Percentiles rank a stretch among this genome's conserved stretches.
Evolutionary conservation across 2,329 filamentous ascomycete genomes (phyloP).

Genomic region (Aspergillus persii): DNA sequence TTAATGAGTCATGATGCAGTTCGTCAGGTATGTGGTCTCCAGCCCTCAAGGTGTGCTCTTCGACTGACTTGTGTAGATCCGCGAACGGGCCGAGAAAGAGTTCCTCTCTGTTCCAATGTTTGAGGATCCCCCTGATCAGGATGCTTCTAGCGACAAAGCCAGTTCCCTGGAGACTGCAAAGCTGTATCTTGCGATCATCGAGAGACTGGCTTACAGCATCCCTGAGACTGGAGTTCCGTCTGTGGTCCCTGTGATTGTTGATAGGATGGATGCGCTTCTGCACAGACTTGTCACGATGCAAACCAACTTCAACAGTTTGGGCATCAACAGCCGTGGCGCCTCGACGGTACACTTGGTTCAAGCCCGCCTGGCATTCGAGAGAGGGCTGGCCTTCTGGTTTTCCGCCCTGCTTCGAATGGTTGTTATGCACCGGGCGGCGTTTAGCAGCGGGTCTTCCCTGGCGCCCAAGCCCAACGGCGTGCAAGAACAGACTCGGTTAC

Average conservation of each 20-base stretch:
- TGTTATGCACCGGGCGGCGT: conserved; percentile 39
- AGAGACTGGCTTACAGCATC: conserved; percentile 38
- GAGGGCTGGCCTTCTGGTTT: conserved; percentile 39
- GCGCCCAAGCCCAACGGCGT: conserved; percentile 24
- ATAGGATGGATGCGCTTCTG: conserved; percentile 40
- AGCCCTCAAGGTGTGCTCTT: conserved; percentile 1
- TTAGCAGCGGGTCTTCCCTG: conserved; percentile 25
- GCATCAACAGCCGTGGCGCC: conserved; percentile 14
- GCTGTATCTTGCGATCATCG: conserved; percentile 39
- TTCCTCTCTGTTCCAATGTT: conserved; percentile 38
- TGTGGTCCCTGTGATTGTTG: conserved; percentile 35
- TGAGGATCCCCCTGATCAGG: conserved; percentile 20
- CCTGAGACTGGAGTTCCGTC: conserved; percentile 32
- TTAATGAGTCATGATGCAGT: conserved; percentile 39
- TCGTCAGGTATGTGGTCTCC: conserved; percentile 29
- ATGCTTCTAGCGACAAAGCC: conserved; percentile 11
- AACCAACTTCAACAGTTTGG: conserved; percentile 19
- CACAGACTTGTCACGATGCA: conserved; percentile 36
- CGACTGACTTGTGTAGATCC: conserved; percentile 30
- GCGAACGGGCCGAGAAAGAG: conserved; percentile 41
- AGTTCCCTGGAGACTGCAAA: conserved; percentile 32
- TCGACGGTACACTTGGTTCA: conserved; percentile 13
- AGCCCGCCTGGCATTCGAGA: conserved; percentile 27
- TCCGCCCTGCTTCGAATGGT: conserved; percentile 41
- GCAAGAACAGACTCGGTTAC: conserved; percentile 36